Percentiles rank a stretch among this genome's conserved stretches.
phyloP scores from a whole-genome alignment of 2,329 filamentous ascomycete species.

The Monascus ruber region DNA sequence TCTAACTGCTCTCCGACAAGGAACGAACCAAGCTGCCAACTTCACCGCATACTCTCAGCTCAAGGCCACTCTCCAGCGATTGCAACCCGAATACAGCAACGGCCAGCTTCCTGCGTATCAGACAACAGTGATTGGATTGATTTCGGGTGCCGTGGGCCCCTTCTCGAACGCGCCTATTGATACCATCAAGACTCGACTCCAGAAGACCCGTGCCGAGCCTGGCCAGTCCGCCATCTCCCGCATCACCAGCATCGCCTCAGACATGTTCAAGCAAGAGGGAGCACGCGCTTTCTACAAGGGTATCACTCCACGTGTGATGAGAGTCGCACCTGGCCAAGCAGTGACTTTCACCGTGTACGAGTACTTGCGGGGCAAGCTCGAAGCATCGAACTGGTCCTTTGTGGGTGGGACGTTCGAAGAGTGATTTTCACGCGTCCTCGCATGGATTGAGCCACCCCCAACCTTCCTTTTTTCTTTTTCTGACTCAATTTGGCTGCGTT shows the following conservation, averaged over 20 bases:
- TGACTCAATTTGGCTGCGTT: neutral
- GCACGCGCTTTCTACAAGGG: slow-evolving; percentile 96
- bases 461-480: too few relatives aligned
- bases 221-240: slow-evolving; percentile 71
- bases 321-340: slow-evolving; percentile 89
- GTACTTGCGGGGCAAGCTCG: slow-evolving; percentile 60
- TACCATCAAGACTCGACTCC: slow-evolving; percentile 94
- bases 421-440: slow-evolving; percentile 12
- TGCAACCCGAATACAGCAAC: slow-evolving; percentile 57
- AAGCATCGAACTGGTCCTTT: slow-evolving; percentile 50
- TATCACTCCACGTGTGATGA: slow-evolving; percentile 94
- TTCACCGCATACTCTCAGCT: slow-evolving; percentile 97
- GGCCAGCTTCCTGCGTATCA: slow-evolving; percentile 70
- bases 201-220: slow-evolving; percentile 72
- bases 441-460: too few relatives aligned
- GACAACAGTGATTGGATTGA: slow-evolving; percentile 80
- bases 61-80: slow-evolving; percentile 62
- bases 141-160: slow-evolving; percentile 89
- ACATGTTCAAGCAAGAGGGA: slow-evolving; percentile 92
- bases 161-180: slow-evolving; percentile 96
- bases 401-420: slow-evolving; percentile 57
- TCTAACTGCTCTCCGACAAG: slow-evolving; percentile 85
- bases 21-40: slow-evolving; percentile 95
- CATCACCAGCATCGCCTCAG: slow-evolving; percentile 64
- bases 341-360: slow-evolving; percentile 68